Base-by-base conservation (phyloP, 2,329 filamentous ascomycete species). In the Basipetospora chlamydospora region DNA sequence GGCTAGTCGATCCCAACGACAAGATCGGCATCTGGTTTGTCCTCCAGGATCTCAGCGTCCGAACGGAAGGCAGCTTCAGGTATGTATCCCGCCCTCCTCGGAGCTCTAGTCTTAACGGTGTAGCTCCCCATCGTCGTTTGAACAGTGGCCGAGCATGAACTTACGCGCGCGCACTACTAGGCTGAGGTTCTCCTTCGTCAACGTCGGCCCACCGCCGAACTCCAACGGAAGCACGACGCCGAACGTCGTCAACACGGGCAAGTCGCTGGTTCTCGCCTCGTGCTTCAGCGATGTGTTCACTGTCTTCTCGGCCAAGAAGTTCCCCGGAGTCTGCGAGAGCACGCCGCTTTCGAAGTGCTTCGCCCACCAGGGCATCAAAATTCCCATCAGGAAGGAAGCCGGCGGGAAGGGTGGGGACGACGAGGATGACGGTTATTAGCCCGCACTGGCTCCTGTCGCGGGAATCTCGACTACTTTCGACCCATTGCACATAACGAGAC, bases 281-380 rank as follows among this genome's bases (percentile, higher is more conserved):
- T 79, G 77, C 47, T 96, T 88, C 58, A 92, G 83, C 33, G 81
- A 93, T 4, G 70, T 77, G 3, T 96, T 98, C 64, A 83, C 85
- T 37, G 90, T 98, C 21, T 96, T 80, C 59, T 93, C 84, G 3
- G 90, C 90, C 33, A 98, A 98, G 68, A 95, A 95, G 51, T 98
- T 98, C 57, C 90, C 90, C 0, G 90, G 90, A 28, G 90, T 98
- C 1, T 94, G 93, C 40, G 88, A 96, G 54, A 92, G 82, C 55
- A 98, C 90, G 0, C 60, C 76, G 4, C 63, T 96, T 13, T 95
- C 87, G 67, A 94, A 92, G 57, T 83, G 77, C 42, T 96, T 98
- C 59, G 88, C 90, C 3, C 68, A 73, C 2, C 90, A 98, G 51
- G 90, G 90, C 17, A 93, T 94, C 59, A 95, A 95, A 59, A 95